phyloP scores from a whole-genome alignment of 2,329 filamentous ascomycete genomes.

The Ascochyta clinopodiicola region DNA sequence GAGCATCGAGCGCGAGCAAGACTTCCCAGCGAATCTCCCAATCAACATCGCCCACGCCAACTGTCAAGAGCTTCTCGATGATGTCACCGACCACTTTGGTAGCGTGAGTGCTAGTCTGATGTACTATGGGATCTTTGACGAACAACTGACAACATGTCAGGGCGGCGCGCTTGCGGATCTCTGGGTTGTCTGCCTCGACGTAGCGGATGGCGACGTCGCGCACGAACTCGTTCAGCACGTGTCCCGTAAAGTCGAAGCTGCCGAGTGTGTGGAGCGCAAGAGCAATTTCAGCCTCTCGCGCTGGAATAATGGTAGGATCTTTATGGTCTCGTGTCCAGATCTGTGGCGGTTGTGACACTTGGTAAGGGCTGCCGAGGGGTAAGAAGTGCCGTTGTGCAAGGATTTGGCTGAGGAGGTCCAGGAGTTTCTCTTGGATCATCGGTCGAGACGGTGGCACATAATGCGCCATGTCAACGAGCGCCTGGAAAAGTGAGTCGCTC shows the following conservation, averaged over 20 bases:
- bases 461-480: conserved; percentile 97
- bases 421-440: conserved; percentile 88
- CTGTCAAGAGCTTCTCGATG: conserved; percentile 93
- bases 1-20: conserved; percentile 84
- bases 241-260: conserved; percentile 91
- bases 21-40: conserved; percentile 88
- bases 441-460: conserved; percentile 95
- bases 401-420: conserved; percentile 94
- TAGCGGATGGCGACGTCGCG: conserved; percentile 98
- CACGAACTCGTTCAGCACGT: conserved; percentile 97
- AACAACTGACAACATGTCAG: conserved; percentile 98
- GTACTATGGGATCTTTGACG: conserved; percentile 94
- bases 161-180: conserved; percentile 91
- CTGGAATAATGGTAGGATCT: conserved; percentile 80
- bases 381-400: conserved; percentile 92
- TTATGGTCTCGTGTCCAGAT: conserved; percentile 87
- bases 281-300: conserved; percentile 84
- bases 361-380: conserved; percentile 87
- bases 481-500: conserved; percentile 91
- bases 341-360: conserved; percentile 79
- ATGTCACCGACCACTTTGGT: conserved; percentile 98
- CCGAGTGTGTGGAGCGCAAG: conserved; percentile 92
- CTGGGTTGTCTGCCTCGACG: conserved; percentile 92
- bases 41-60: conserved; percentile 89
- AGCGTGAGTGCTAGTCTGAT: conserved; percentile 95